phyloP scores from a whole-genome alignment of 805 yeast genomes.

The Candida insectorum region DNA sequence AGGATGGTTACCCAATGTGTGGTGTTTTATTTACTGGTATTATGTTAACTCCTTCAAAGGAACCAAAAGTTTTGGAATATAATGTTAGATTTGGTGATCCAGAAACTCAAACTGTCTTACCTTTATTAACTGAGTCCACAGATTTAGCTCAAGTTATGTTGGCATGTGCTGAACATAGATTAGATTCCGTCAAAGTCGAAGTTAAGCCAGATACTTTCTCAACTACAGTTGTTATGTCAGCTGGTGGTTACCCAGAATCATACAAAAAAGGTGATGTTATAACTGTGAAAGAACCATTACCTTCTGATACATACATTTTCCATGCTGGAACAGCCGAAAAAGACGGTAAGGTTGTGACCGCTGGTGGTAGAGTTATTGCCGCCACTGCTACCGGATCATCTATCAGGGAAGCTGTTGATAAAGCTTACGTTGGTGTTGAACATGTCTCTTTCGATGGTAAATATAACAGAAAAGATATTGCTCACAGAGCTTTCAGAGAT shows the following conservation, averaged over 20 bases:
- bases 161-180: conserved; percentile 91
- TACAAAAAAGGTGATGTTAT: conserved; percentile 87
- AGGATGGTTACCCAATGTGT: conserved; percentile 90
- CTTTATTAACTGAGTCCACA: conserved; percentile 76
- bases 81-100: conserved; percentile 99
- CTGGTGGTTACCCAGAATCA: conserved; percentile 93
- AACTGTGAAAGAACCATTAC: conserved; percentile 46
- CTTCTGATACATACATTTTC: conserved; percentile 70
- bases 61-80: conserved; percentile 95
- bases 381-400: conserved; percentile 80
- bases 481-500: conserved; percentile 88
- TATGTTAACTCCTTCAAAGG: conserved; percentile 73
- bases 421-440: conserved; percentile 83
- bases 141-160: conserved; percentile 90
- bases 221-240: conserved; percentile 93
- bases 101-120: conserved; percentile 95
- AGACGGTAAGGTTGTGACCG: conserved; percentile 66
- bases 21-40: conserved; percentile 96
- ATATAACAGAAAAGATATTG: conserved; percentile 90
- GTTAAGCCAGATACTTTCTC: conserved; percentile 59
- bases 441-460: conserved; percentile 68
- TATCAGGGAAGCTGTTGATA: conserved; percentile 75
- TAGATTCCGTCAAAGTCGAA: conserved; percentile 71
- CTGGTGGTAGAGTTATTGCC: conserved; percentile 97
- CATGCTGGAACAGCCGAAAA: conserved; percentile 86